A percentile compares a stretch with the other conserved stretches of the same genome.
Conservation (phyloP, 108 stramenopile genomes). For the Hondaea fermentalgiana region DNA sequence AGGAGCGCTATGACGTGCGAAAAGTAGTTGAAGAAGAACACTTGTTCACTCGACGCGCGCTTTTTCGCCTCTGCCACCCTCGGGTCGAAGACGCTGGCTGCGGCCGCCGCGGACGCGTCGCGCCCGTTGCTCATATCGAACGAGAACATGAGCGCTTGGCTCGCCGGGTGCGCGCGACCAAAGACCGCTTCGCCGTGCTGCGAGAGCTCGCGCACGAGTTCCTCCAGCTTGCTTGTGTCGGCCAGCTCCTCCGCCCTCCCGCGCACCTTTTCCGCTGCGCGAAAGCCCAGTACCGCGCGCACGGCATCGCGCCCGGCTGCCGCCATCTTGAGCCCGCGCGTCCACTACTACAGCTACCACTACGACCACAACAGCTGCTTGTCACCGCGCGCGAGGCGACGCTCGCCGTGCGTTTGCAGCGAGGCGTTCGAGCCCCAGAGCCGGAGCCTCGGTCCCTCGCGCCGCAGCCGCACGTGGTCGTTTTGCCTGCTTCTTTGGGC, state of each 20-base stretch:
- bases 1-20: neutral
- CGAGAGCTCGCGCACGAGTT: neutral
- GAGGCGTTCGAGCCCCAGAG: too few relatives aligned
- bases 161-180: neutral
- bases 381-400: too few relatives aligned
- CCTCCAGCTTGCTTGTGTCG: neutral
- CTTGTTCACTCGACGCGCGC: neutral
- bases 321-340: too few relatives aligned
- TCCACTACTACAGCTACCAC: too few relatives aligned
- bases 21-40: slow-evolving; percentile 14
- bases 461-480: too few relatives aligned
- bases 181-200: neutral
- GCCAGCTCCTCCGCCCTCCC: neutral
- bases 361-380: too few relatives aligned
- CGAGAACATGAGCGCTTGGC: neutral
- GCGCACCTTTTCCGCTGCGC: neutral
- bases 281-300: neutral
- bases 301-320: neutral
- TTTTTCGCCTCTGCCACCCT: neutral
- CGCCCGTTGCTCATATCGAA: neutral
- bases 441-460: too few relatives aligned
- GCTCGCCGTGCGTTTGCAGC: too few relatives aligned
- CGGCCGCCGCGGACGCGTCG: neutral
- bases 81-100: neutral
- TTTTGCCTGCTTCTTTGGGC: too few relatives aligned